Evolutionary conservation across 192 early-diverging fungal species (phyloP).

Genomic region (Backusella tuberculispora): DNA sequence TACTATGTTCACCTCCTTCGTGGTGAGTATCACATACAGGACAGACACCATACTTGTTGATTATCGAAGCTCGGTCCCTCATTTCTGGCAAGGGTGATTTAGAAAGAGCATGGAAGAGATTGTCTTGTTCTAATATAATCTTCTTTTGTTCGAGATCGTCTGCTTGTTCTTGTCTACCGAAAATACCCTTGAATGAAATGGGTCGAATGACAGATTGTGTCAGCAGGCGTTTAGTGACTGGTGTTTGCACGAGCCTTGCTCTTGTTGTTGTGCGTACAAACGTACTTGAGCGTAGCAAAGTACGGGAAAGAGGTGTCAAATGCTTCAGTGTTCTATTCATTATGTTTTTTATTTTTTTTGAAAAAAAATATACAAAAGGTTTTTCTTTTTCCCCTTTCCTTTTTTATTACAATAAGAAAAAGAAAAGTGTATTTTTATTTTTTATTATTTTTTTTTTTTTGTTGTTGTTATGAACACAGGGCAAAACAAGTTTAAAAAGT

Average conservation of each 20-base stretch:
- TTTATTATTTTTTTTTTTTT: too few species aligned
- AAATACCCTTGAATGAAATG: conserved; percentile 40
- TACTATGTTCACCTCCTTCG: conserved; percentile 40
- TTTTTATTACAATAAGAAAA: too few species aligned
- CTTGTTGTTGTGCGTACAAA: neutral
- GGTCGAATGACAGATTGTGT: conserved; percentile 24
- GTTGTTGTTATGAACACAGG: too few species aligned
- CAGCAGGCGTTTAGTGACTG: neutral
- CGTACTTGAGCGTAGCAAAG: neutral
- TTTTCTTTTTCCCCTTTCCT: neutral
- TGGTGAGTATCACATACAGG: conserved; percentile 65
- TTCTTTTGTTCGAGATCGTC: conserved; percentile 17
- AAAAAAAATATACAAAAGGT: neutral
- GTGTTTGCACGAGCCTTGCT: too few species aligned
- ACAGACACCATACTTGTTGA: conserved; percentile 67
- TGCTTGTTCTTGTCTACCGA: conserved; percentile 3
- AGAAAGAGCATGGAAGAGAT: conserved; percentile 72
- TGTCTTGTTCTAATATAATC: conserved; percentile 49
- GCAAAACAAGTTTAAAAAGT: neutral
- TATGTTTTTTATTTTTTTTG: neutral
- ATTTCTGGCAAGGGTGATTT: conserved; percentile 71
- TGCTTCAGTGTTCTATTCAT: conserved; percentile 20
- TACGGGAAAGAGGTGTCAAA: neutral
- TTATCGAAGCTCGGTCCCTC: conserved; percentile 63
- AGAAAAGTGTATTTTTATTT: too few species aligned